phyloP scores from a whole-genome alignment of 225 moss, liverwort and hornwort genomes.

The Bryoerythrophyllum caledonicum region DNA sequence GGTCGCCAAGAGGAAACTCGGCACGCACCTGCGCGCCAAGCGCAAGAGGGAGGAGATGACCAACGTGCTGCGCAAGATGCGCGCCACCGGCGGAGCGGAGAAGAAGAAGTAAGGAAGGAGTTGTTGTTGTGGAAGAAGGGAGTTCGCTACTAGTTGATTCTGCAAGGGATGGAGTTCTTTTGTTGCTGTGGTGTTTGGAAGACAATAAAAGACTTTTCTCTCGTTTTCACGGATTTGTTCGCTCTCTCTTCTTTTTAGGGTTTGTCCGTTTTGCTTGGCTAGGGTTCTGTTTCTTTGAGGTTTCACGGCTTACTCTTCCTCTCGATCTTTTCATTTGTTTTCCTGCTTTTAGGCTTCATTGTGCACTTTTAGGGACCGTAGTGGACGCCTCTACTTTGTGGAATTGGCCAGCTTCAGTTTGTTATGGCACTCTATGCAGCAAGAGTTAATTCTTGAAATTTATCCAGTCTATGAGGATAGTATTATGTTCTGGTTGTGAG shows the following conservation, averaged over 20 bases:
- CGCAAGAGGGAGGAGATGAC: constrained; percentile 84
- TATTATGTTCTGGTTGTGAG: neutral
- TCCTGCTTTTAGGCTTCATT: neutral
- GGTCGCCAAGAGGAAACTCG: constrained; percentile 77
- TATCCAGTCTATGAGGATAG: neutral
- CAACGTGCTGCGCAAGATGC: constrained; percentile 61
- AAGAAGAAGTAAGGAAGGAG: constrained; percentile 52
- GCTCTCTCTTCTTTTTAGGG: neutral
- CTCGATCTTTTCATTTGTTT: neutral
- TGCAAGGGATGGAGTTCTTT: neutral
- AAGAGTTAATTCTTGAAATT: neutral
- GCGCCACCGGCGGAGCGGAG: constrained; percentile 49
- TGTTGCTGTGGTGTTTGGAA: neutral
- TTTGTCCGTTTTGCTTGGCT: neutral
- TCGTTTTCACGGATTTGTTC: neutral
- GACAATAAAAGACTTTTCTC: constrained; percentile 25
- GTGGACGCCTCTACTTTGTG: neutral
- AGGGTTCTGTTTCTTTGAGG: neutral
- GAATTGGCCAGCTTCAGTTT: neutral
- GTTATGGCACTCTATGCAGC: neutral
- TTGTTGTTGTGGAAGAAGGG: too few species aligned
- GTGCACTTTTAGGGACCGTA: neutral
- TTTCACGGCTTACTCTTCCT: neutral
- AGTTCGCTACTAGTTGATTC: neutral
- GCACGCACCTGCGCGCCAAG: constrained; percentile 78